Base-by-base conservation (phyloP, 306 rosid species). In the Casuarina cunninghamiana region DNA sequence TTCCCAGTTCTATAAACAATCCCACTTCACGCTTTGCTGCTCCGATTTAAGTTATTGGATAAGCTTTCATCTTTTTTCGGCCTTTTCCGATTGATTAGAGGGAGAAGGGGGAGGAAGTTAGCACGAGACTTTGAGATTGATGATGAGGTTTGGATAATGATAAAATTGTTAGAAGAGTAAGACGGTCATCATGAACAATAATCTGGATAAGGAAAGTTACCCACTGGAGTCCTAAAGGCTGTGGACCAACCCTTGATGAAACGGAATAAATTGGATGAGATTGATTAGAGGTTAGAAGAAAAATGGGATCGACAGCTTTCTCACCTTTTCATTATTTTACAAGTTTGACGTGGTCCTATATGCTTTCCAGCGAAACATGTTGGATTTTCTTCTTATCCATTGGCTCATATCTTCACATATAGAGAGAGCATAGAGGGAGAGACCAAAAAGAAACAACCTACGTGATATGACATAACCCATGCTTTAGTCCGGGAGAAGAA, bases 141-240 rank as follows among this genome's bases (percentile, higher is more conserved):
- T 49, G 53, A 35, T 57, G 15, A 12, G 21, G 39, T 15, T 57
- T 13, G 55, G 32, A n/a, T 32, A 32, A 58, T 2, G 11, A 48
- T 48, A 13, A 10, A 13, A 3, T 3, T 10, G 51, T 8, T 1
- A 48, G 15, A 2, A 2, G 21, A 10, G 41, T 9, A 58, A 26
- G 15, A 44, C 44, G 19, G 72, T 37, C 43, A n/a, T 35, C 61
- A 71, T 35, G 39, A 15, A 15, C 48, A 71, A 26, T 54, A 16
- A 72, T 55, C 45, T 51, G 57, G 45, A 70, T 73, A 62, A 19
- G 69, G 50, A 79, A 44, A 75, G 10, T 54, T 38, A 71, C 41
- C 72, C 17, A 75, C 63, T 54, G 17, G 15, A 9, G 51, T 67
- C 32, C 71, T 32, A 35, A 65, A 41, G 48, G 68, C 55, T 39